Conservation (phyloP, 225 moss, liverwort and hornwort genomes). For the Thuidium tamariscinum region DNA sequence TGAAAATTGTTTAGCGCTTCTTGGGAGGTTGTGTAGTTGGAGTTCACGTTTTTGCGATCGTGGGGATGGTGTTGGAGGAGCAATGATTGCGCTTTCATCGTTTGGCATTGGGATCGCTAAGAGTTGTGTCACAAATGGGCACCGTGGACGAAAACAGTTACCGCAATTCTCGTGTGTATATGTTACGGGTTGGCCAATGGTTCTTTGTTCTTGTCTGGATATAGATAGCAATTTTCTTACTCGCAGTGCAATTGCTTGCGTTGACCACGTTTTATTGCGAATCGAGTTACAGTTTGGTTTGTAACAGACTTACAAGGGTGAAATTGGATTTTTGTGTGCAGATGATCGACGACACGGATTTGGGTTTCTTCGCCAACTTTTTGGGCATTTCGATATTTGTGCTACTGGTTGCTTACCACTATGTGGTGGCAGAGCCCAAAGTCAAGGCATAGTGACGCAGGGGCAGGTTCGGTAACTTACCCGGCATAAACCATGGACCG, state of each 20-base stretch:
- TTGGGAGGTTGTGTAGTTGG: neutral
- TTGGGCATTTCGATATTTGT: slow-evolving; percentile 83
- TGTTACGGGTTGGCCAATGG: neutral
- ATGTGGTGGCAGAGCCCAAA: slow-evolving; percentile 95
- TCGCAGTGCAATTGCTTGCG: neutral
- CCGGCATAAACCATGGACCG: neutral
- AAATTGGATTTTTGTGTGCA: slow-evolving; percentile 14
- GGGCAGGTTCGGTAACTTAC: neutral
- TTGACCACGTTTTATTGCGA: neutral
- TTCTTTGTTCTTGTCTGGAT: neutral
- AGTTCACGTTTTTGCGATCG: neutral
- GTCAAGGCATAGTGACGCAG: slow-evolving; percentile 22
- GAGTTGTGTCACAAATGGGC: neutral
- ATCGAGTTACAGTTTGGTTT: neutral
- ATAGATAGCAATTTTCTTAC: neutral
- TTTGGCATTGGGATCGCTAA: neutral
- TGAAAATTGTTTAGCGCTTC: neutral
- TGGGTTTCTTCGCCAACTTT: slow-evolving; percentile 94
- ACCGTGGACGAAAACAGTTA: neutral
- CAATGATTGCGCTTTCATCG: neutral
- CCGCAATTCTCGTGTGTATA: neutral
- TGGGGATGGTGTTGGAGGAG: neutral
- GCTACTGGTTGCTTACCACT: slow-evolving; percentile 88
- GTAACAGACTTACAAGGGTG: neutral
- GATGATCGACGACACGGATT: slow-evolving; percentile 96